A percentile compares a stretch with the other conserved stretches of the same genome.
Conservation (phyloP, 2,329 filamentous ascomycete genomes). For the Fusarium nisikadoi region DNA sequence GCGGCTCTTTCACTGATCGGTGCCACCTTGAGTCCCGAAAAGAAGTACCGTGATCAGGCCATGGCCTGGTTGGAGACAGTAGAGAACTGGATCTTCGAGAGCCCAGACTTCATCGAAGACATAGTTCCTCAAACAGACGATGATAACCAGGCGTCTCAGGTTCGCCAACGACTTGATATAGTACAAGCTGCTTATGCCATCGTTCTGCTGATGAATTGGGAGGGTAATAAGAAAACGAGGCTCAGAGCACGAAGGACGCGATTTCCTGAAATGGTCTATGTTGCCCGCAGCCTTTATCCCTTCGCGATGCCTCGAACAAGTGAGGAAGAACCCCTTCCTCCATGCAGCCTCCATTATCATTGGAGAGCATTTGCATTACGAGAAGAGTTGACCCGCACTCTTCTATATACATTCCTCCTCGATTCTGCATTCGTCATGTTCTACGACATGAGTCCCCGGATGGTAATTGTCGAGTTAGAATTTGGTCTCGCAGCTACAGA, state of each 20-base stretch:
- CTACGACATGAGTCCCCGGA: slow-evolving; percentile 15
- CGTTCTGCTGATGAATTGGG: not conserved
- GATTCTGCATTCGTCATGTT: slow-evolving; percentile 31
- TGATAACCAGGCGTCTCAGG: not conserved
- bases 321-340: not conserved
- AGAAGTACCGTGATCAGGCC: not conserved
- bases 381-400: slow-evolving; percentile 25
- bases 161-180: not conserved
- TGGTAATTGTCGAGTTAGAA: slow-evolving; percentile 10
- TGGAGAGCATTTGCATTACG: not conserved
- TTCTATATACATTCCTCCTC: slow-evolving; percentile 18
- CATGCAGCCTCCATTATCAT: not conserved
- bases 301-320: not conserved
- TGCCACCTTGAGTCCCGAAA: slow-evolving; percentile 3
- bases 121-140: not conserved
- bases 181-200: not conserved
- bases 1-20: slow-evolving; percentile 20
- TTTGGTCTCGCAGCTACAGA: slow-evolving; percentile 15
- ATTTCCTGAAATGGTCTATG: not conserved
- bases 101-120: slow-evolving; percentile 4
- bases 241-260: not conserved
- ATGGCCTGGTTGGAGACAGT: slow-evolving; percentile 3
- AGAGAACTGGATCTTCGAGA: slow-evolving; percentile 16
- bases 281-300: not conserved
- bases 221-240: not conserved